Percentiles rank a stretch among this genome's conserved stretches.
Evolutionary conservation across 768 basidiomycete genomes (phyloP).

Genomic region (Boletus huronensis): DNA sequence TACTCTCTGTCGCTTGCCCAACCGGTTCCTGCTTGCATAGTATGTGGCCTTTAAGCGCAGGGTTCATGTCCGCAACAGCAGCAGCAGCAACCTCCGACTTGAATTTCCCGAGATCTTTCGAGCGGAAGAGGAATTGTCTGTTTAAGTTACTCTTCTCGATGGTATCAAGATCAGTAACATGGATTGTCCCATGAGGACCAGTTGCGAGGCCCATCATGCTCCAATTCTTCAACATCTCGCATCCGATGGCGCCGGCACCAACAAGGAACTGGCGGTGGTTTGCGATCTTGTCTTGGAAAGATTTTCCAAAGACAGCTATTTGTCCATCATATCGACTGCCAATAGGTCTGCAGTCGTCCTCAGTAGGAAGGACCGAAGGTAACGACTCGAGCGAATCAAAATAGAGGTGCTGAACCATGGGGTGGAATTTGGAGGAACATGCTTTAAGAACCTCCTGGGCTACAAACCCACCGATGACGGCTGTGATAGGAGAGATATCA

Average conservation of each 20-base stretch:
- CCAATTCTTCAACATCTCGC: conserved; percentile 99
- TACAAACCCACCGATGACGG: conserved; percentile 95
- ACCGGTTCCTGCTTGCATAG: conserved; percentile 89
- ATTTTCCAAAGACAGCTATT: conserved; percentile 91
- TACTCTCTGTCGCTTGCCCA: conserved; percentile 89
- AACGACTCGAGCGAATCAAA: conserved; percentile 97
- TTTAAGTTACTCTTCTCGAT: conserved; percentile 99
- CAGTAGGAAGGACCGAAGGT: conserved; percentile 69
- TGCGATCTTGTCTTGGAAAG: conserved; percentile 88
- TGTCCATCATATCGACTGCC: conserved; percentile 90
- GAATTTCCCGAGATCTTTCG: conserved; percentile 95
- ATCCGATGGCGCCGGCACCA: conserved; percentile 98
- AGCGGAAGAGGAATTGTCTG: conserved; percentile 94
- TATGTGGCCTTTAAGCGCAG: conserved; percentile 83
- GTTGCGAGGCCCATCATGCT: conserved; percentile 95
- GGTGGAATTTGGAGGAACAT: conserved; percentile 96
- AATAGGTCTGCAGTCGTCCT: conserved; percentile 77
- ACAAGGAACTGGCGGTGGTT: conserved; percentile 94
- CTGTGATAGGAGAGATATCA: conserved; percentile 84
- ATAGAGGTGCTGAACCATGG: conserved; percentile 92
- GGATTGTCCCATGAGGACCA: conserved; percentile 73
- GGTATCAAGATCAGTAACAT: conserved; percentile 96
- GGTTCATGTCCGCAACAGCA: conserved; percentile 96
- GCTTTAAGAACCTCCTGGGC: conserved; percentile 98
- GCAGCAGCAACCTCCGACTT: conserved; percentile 91